These are phyloP conservation scores for Copromyces sp. DNA, from an alignment of 495 filamentous ascomycete species.

Conservation along the genomic window DNA sequence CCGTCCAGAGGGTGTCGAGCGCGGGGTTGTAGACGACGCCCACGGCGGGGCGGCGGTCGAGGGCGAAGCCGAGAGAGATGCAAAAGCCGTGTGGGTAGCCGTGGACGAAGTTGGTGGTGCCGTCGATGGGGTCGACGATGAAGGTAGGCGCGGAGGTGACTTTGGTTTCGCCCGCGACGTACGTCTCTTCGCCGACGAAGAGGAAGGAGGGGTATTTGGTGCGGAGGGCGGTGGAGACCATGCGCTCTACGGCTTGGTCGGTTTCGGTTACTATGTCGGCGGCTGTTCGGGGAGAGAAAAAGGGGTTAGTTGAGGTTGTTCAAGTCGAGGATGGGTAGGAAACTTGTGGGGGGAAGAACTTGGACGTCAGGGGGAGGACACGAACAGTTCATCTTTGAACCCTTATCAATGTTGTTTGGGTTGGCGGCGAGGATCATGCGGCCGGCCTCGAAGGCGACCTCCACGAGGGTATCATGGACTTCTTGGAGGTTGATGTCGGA, in stretches of 20 bases:
- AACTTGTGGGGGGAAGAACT: conserved; percentile 6
- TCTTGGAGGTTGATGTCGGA: conserved; percentile 56
- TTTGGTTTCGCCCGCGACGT: conserved; percentile 48
- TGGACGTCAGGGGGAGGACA: neutral
- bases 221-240: conserved; percentile 55
- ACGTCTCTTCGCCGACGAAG: conserved; percentile 83
- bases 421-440: conserved; percentile 70
- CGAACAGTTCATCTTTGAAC: conserved; percentile 77
- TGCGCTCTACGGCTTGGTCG: conserved; percentile 69
- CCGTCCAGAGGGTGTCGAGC: conserved; percentile 57
- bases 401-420: conserved; percentile 50
- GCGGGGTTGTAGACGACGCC: conserved; percentile 84
- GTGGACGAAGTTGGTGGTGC: conserved; percentile 84
- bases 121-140: conserved; percentile 84
- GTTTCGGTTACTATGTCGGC: conserved; percentile 83
- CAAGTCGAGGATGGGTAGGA: neutral
- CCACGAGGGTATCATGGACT: conserved; percentile 69
- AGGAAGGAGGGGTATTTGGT: conserved; percentile 55
- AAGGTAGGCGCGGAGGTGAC: conserved; percentile 70
- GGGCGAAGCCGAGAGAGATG: conserved; percentile 69
- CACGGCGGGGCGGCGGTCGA: conserved; percentile 52
- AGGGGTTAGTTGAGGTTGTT: neutral
- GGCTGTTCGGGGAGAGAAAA: conserved; percentile 33
- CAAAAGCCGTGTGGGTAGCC: conserved; percentile 60
- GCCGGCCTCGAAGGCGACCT: conserved; percentile 67